A percentile compares a stretch with the other conserved stretches of the same genome.
Conservation (phyloP, 2,329 filamentous ascomycete genomes). For the Neofusicoccum sp. region DNA sequence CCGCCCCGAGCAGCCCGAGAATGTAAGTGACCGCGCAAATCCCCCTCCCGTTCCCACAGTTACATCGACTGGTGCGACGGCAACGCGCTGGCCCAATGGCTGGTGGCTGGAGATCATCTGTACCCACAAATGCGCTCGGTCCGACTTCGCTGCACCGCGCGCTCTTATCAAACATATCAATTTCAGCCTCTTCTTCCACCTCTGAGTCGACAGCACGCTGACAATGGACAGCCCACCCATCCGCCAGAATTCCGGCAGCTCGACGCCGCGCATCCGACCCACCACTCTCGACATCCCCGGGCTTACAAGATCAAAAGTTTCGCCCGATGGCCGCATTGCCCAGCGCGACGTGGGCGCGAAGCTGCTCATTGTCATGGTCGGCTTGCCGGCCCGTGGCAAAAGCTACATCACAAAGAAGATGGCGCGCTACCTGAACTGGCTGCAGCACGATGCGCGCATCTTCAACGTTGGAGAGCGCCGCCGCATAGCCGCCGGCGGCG, state of each 20-base stretch:
- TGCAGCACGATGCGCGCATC: slow-evolving; percentile 91
- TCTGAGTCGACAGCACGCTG: slow-evolving; percentile 17
- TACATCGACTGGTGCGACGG: slow-evolving; percentile 17
- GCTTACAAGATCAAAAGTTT: slow-evolving; percentile 91
- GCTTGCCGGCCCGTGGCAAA: slow-evolving; percentile 90
- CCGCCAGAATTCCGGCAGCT: slow-evolving; percentile 66
- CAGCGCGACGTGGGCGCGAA: slow-evolving; percentile 94
- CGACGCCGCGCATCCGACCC: slow-evolving; percentile 80
- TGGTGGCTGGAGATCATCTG: slow-evolving; percentile 14
- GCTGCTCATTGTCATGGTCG: slow-evolving; percentile 97
- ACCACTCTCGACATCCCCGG: slow-evolving; percentile 97
- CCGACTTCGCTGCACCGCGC: slow-evolving; percentile 16
- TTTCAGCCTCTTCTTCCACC: slow-evolving; percentile 17
- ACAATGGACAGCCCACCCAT: slow-evolving; percentile 57
- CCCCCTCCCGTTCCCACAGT: slow-evolving; percentile 13
- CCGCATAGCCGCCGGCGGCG: slow-evolving; percentile 70
- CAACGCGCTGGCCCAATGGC: not conserved
- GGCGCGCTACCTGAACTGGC: slow-evolving; percentile 91
- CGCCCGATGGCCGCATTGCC: slow-evolving; percentile 90
- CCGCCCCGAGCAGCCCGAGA: slow-evolving; percentile 61
- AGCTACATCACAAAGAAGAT: slow-evolving; percentile 99
- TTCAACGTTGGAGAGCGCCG: slow-evolving; percentile 96
- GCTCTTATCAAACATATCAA: slow-evolving; percentile 14
- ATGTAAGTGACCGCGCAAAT: slow-evolving; percentile 48
- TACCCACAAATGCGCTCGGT: slow-evolving; percentile 18